Evolutionary conservation across 2,329 filamentous ascomycete genomes (phyloP).

Genomic region (Dothistroma pini): DNA sequence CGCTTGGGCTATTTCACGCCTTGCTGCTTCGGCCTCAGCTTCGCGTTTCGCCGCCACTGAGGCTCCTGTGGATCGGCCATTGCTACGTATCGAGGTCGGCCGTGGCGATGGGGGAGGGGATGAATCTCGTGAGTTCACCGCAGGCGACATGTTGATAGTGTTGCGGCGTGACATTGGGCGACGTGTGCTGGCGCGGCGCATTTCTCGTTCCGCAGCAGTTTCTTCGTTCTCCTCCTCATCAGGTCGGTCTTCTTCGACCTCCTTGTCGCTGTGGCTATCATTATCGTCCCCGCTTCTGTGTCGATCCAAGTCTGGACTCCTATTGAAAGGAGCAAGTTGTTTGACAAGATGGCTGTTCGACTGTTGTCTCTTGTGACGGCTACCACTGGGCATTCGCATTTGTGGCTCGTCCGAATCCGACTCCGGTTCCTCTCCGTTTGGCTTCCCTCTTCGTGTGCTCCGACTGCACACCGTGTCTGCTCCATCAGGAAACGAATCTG

Average conservation of each 20-base stretch:
- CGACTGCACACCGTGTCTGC: slow-evolving; percentile 38
- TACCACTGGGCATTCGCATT: slow-evolving; percentile 32
- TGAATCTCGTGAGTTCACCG: slow-evolving; percentile 16
- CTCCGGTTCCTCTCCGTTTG: slow-evolving; percentile 32
- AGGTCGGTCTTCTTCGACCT: slow-evolving; percentile 5
- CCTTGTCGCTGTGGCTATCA: slow-evolving; percentile 35
- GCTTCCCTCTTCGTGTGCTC: slow-evolving; percentile 39
- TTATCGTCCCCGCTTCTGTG: slow-evolving; percentile 33
- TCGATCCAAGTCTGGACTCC: slow-evolving; percentile 34
- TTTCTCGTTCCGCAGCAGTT: slow-evolving; percentile 10
- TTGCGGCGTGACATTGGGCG: slow-evolving; percentile 20
- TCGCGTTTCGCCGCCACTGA: slow-evolving; percentile 7
- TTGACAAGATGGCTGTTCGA: slow-evolving; percentile 38
- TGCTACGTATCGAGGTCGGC: slow-evolving; percentile 17
- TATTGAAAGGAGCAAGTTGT: slow-evolving; percentile 38
- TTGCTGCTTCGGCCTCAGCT: slow-evolving; percentile 6
- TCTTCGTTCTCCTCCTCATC: slow-evolving; percentile 12
- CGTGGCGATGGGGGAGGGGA: slow-evolving; percentile 21
- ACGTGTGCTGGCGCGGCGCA: slow-evolving; percentile 17
- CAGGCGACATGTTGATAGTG: slow-evolving; percentile 22
- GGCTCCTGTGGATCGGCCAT: slow-evolving; percentile 9
- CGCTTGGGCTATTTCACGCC: slow-evolving; percentile 10
- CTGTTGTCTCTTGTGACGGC: slow-evolving; percentile 28
- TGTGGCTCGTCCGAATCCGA: slow-evolving; percentile 29
- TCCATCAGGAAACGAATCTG: slow-evolving; percentile 41